A percentile compares a stretch with the other conserved stretches of the same genome.
Evolutionary conservation across 2,329 filamentous ascomycete genomes (phyloP).

Genomic region (Cladosporium sp.): DNA sequence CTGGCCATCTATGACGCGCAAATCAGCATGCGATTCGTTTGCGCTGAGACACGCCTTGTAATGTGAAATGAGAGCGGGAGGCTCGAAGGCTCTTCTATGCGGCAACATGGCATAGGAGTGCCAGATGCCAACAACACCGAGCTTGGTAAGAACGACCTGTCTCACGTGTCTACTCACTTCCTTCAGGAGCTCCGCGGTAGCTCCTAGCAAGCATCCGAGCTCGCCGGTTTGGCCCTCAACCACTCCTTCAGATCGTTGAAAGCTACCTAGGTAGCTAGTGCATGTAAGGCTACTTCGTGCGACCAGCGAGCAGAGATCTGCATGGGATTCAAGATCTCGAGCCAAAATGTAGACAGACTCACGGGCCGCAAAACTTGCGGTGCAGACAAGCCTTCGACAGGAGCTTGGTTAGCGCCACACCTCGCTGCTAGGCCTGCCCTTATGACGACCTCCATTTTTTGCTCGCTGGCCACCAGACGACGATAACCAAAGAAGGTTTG

Average conservation of each 20-base stretch:
- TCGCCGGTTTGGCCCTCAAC: neutral
- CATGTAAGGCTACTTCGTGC: neutral
- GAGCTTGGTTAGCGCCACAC: neutral
- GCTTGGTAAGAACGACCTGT: neutral
- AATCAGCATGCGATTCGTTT: too few species aligned
- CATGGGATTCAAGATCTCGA: neutral
- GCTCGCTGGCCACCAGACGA: neutral
- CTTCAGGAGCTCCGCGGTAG: neutral
- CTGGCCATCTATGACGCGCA: too few species aligned
- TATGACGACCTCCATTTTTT: slow-evolving; percentile 1
- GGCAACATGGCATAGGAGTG: too few species aligned
- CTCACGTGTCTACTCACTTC: neutral
- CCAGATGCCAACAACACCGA: neutral
- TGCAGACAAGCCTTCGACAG: neutral
- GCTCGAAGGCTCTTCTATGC: too few species aligned
- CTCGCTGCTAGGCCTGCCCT: neutral
- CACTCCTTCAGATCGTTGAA: neutral
- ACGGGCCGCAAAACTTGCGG: neutral
- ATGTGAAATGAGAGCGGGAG: too few species aligned
- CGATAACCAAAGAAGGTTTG: too few species aligned
- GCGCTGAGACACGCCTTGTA: too few species aligned
- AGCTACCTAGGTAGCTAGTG: too few species aligned
- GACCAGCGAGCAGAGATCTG: neutral
- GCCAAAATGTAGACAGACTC: neutral
- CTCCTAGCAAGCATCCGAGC: neutral